Evolutionary conservation across 129 eudicot species (phyloP).

Genomic region (Flaveria trinervia): DNA sequence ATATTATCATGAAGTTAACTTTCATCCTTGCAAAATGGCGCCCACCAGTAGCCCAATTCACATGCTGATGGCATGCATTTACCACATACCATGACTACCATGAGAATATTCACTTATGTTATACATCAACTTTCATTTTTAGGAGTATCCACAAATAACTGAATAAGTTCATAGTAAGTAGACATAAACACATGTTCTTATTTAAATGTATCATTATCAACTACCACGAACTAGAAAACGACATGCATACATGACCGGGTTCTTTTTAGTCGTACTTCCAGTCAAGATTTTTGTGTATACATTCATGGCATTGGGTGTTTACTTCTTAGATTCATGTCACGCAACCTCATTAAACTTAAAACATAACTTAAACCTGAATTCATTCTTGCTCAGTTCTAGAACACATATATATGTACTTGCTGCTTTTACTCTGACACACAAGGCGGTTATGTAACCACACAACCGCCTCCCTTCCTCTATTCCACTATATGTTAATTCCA

Average conservation of each 20-base stretch:
- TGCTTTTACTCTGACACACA: not conserved
- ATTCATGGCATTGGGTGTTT: not conserved
- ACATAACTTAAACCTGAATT: not conserved
- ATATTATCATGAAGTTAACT: not conserved
- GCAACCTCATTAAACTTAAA: not conserved
- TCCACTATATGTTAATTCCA: not conserved
- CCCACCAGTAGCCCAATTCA: not conserved
- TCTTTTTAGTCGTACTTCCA: too few relatives aligned
- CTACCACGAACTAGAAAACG: not conserved
- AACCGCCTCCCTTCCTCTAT: not conserved
- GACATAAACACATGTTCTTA: not conserved
- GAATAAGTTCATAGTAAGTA: not conserved
- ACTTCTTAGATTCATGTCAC: constrained; percentile 1
- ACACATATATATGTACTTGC: not conserved
- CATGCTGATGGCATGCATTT: not conserved
- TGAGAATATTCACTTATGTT: not conserved
- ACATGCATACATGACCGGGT: too few relatives aligned
- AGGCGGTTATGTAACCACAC: not conserved
- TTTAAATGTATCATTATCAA: not conserved
- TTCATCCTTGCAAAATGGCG: not conserved
- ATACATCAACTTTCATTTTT: not conserved
- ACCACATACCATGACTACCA: not conserved
- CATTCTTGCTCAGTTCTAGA: not conserved
- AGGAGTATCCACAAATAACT: not conserved
- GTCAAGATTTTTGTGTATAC: not conserved